Evolutionary conservation across 495 filamentous ascomycete species (phyloP).

Genomic region (Annulohypoxylon moriforme): DNA sequence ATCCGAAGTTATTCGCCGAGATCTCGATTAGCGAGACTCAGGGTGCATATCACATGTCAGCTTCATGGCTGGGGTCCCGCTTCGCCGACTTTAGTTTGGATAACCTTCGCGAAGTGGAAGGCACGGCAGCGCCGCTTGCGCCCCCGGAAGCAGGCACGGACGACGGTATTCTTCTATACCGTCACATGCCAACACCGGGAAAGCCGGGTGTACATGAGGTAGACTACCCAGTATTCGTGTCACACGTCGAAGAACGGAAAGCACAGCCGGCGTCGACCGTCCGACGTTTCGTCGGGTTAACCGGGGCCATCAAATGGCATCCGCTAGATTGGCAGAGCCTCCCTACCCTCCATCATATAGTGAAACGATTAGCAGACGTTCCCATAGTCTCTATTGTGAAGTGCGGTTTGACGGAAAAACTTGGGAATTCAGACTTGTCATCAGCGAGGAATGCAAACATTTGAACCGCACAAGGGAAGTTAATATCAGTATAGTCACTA

Average conservation of each 20-base stretch:
- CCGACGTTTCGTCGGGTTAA: neutral
- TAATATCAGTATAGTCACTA: neutral
- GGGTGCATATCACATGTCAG: conserved; percentile 6
- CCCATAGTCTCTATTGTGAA: neutral
- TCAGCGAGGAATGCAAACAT: conserved; percentile 15
- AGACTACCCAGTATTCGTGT: conserved; percentile 19
- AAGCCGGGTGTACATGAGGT: conserved; percentile 12
- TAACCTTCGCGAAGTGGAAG: conserved; percentile 3
- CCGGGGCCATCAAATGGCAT: conserved; percentile 9
- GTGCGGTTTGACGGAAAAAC: conserved; percentile 17
- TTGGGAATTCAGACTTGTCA: conserved; percentile 13
- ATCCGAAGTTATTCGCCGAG: conserved; percentile 21
- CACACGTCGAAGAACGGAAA: conserved; percentile 12
- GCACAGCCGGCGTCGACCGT: conserved; percentile 1
- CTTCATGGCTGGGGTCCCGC: conserved; percentile 9
- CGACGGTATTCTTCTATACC: conserved; percentile 14
- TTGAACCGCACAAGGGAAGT: neutral
- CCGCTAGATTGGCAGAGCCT: conserved; percentile 19
- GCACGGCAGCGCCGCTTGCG: neutral
- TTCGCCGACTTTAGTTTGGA: conserved; percentile 10
- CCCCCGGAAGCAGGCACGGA: conserved; percentile 16
- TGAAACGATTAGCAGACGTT: conserved; percentile 9
- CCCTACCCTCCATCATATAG: conserved; percentile 22
- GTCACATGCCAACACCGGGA: conserved; percentile 17
- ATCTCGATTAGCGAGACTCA: conserved; percentile 13